Conservation (phyloP, 495 filamentous ascomycete species). For the Trichoderma asperelloides region DNA sequence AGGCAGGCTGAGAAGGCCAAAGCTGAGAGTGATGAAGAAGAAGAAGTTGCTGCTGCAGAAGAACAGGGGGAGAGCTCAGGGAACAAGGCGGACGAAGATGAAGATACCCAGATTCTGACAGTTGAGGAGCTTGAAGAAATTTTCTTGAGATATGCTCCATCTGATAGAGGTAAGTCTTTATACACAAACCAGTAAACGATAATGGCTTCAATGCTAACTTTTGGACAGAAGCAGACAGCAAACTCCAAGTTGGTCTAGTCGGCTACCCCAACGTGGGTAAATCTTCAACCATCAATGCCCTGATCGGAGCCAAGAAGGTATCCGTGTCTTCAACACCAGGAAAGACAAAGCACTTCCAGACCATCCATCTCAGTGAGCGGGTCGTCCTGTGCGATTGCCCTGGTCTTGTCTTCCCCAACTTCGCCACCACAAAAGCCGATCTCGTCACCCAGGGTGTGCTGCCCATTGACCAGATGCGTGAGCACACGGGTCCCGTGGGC, state of each 20-base stretch:
- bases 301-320: slow-evolving; percentile 96
- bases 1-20: slow-evolving; percentile 2
- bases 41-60: slow-evolving; percentile 30
- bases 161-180: slow-evolving; percentile 36
- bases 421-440: slow-evolving; percentile 92
- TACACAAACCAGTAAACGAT: neutral
- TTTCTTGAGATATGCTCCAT: slow-evolving; percentile 67
- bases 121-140: slow-evolving; percentile 86
- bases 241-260: slow-evolving; percentile 85
- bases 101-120: slow-evolving; percentile 69
- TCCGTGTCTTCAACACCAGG: slow-evolving; percentile 96
- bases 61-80: slow-evolving; percentile 30
- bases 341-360: slow-evolving; percentile 99
- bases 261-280: slow-evolving; percentile 99
- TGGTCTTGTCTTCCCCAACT: slow-evolving; percentile 97
- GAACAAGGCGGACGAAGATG: slow-evolving; percentile 37
- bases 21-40: slow-evolving; percentile 33
- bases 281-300: slow-evolving; percentile 96
- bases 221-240: slow-evolving; percentile 40
- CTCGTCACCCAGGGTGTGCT: slow-evolving; percentile 93
- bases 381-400: slow-evolving; percentile 97
- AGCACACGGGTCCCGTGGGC: slow-evolving; percentile 80
- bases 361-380: slow-evolving; percentile 80
- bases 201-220: neutral
- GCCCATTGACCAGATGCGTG: slow-evolving; percentile 93